Conservation (phyloP, 2,329 filamentous ascomycete genomes). For the Fusarium beomiforme region DNA sequence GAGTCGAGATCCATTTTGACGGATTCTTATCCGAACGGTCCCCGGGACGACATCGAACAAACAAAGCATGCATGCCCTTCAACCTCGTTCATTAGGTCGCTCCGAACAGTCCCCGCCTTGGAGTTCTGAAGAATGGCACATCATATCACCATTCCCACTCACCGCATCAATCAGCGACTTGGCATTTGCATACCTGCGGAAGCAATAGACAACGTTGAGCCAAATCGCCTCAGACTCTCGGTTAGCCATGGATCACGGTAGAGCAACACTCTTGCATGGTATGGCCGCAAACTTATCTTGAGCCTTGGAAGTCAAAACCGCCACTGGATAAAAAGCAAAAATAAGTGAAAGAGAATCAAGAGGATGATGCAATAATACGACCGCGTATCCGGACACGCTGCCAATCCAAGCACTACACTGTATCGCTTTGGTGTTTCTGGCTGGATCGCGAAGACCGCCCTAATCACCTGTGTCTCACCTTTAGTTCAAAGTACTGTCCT, state of each 20-base stretch:
- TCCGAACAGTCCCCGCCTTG: slow-evolving; percentile 25
- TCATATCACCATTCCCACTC: slow-evolving; percentile 21
- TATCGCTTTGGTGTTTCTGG: slow-evolving; percentile 32
- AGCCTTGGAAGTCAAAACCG: slow-evolving; percentile 22
- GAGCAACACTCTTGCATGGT: slow-evolving; percentile 10
- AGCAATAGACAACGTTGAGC: slow-evolving; percentile 8
- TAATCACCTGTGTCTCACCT: slow-evolving; percentile 41
- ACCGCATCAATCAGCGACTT: slow-evolving; percentile 31
- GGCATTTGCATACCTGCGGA: slow-evolving; percentile 20
- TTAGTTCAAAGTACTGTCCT: slow-evolving; percentile 20
- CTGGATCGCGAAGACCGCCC: slow-evolving; percentile 29
- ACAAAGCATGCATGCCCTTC: background rate
- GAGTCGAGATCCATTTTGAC: slow-evolving; percentile 28
- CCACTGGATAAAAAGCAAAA: slow-evolving; percentile 30
- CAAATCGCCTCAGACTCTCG: slow-evolving; percentile 4
- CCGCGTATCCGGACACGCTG: slow-evolving; percentile 28
- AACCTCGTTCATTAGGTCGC: slow-evolving; percentile 10
- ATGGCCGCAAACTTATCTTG: slow-evolving; percentile 2
- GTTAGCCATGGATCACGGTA: background rate
- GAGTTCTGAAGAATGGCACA: slow-evolving; percentile 36
- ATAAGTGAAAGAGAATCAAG: slow-evolving; percentile 17
- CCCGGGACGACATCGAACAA: background rate
- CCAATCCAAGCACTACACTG: slow-evolving; percentile 29
- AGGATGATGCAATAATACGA: slow-evolving; percentile 43
- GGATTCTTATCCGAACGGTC: slow-evolving; percentile 21